phyloP scores from a whole-genome alignment of 371 early-diverging fungal species.

The Circinella umbellata region DNA sequence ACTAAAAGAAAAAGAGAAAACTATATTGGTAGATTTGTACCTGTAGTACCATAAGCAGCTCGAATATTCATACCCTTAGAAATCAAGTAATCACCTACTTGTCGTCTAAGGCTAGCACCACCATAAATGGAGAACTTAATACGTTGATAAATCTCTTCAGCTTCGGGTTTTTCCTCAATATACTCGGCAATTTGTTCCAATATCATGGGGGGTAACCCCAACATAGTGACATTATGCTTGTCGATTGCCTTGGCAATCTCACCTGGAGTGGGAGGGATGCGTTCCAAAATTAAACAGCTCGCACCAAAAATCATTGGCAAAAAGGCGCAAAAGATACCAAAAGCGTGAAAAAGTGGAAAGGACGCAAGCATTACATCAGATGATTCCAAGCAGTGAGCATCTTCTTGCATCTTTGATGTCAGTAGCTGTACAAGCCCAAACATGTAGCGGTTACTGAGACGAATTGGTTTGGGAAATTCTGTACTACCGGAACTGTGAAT shows the following conservation, averaged over 20 bases:
- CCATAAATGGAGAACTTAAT: constrained; percentile 16
- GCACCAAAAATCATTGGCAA: constrained; percentile 3
- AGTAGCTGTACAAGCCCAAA: constrained; percentile 8
- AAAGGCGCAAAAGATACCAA: constrained; percentile 14
- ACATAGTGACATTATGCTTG: not conserved
- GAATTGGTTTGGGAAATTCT: constrained; percentile 33
- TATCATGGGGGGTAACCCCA: constrained; percentile 11
- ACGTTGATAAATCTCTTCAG: not conserved
- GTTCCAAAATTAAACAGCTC: constrained; percentile 11
- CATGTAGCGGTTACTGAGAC: constrained; percentile 31
- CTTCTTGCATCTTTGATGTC: not conserved
- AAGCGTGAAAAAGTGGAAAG: constrained; percentile 23
- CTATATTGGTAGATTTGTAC: not conserved
- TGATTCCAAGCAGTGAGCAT: not conserved
- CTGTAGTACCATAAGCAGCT: constrained; percentile 24
- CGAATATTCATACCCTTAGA: constrained; percentile 14
- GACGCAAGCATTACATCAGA: constrained; percentile 6
- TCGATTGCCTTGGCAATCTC: constrained; percentile 7
- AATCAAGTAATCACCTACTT: constrained; percentile 13
- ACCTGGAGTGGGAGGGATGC: constrained; percentile 10
- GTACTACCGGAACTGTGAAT: constrained; percentile 37
- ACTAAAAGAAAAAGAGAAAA: no score
- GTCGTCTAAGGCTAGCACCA: constrained; percentile 15
- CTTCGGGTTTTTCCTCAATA: constrained; percentile 10
- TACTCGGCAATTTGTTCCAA: constrained; percentile 14